Evolutionary conservation across 768 basidiomycete genomes (phyloP), one percentile per base, ranked within the genome.

Genomic region (Leccinum barrowsii): DNA sequence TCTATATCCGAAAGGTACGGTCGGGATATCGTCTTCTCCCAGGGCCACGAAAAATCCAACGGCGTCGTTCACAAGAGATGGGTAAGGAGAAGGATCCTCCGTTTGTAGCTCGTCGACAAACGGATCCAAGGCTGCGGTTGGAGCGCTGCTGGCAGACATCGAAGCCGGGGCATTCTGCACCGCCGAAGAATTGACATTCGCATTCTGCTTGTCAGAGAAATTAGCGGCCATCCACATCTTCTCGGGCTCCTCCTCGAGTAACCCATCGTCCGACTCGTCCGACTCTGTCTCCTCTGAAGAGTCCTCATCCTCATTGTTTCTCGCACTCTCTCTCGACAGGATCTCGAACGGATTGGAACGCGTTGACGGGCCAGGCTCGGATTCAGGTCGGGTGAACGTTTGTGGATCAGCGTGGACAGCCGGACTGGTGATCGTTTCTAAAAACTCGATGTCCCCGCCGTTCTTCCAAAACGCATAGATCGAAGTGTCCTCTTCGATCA

Each of bases 391-490:
- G 1, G 32, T 7, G 1, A 10, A 5, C 1, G 17, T 1, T 15
- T 10, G 40, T 40, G n/a, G 40, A 40, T 40, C n/a, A 40, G 40
- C 40, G 10, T 37, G 7, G 6, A 40, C 17, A 10, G 4, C 8
- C 7, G 58, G 59, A 35, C 1, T 32, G 2, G 35, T 37, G n/a
- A 62, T 13, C 34, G 48, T 54, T 0, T 71, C 65, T 42, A 85
- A 61, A 63, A 85, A 86, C 2, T 68, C 71, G 2, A 86, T 55
- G 63, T 87, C 85, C 1, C 65, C 56, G 5, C 74, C 76, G 5
- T 69, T 62, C 54, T 69, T 71, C 86, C 86, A 87, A 58, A 80
- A 84, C 0, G 75, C 77, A 61, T 85, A 85, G 0, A 74, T 30
- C 0, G 80, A 71, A 2, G 62, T 62, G 30, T 73, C 70, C 49